Percentiles rank a stretch among this genome's conserved stretches.
Conservation (phyloP, 345 rosid species). For the Hibiscus mutabilis region DNA sequence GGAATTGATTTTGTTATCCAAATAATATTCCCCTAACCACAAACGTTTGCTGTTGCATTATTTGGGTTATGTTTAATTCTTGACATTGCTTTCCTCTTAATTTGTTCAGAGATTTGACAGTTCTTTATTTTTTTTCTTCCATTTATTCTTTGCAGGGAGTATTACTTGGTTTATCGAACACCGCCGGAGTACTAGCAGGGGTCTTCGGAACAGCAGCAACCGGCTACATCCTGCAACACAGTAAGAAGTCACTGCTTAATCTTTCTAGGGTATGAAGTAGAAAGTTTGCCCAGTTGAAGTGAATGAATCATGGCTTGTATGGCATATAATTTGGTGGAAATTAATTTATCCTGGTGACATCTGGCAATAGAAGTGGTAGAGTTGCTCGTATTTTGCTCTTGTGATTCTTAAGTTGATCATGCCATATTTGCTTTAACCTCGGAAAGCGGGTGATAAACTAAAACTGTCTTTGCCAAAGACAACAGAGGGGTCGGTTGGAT, state of each 20-base stretch:
- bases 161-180: conserved; percentile 83
- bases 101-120: neutral
- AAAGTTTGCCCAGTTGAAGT: neutral
- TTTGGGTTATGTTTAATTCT: neutral
- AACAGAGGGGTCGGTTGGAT: neutral
- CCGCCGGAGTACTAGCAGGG: conserved; percentile 94
- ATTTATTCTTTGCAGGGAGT: conserved; percentile 52
- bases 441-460: neutral
- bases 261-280: neutral
- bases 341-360: neutral
- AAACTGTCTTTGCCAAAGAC: neutral
- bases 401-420: conserved; percentile 1
- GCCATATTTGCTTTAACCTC: neutral
- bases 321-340: neutral
- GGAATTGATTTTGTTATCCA: neutral
- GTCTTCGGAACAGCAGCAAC: conserved; percentile 94
- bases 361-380: neutral
- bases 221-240: conserved; percentile 87
- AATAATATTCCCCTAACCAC: neutral
- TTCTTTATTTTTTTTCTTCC: neutral
- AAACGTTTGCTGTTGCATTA: neutral
- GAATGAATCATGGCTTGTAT: neutral
- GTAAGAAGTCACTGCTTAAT: conserved; percentile 26
- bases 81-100: neutral
- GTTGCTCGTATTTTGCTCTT: neutral